Evolutionary conservation across 2,329 filamentous ascomycete genomes (phyloP).

Genomic region (Aspergillus caelatus): DNA sequence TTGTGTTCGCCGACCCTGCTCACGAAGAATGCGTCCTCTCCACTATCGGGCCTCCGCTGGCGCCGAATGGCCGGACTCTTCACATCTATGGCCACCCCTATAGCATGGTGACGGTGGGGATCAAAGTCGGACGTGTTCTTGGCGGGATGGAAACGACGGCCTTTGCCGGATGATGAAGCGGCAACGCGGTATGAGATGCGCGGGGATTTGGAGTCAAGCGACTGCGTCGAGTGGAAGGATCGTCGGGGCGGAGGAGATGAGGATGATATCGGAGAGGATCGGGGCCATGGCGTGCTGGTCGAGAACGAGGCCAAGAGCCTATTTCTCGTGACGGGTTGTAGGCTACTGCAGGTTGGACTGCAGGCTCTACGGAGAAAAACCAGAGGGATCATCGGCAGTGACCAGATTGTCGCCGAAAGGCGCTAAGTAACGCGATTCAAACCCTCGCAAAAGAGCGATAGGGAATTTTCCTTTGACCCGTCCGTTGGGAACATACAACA

Average conservation of each 20-base stretch:
- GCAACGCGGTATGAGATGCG: slow-evolving; percentile 69
- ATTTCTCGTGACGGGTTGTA: slow-evolving; percentile 30
- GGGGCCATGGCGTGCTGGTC: slow-evolving; percentile 15
- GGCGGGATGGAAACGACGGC: slow-evolving; percentile 67
- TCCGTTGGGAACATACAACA: background rate
- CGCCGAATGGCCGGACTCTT: slow-evolving; percentile 58
- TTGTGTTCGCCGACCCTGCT: slow-evolving; percentile 70
- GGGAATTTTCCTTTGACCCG: background rate
- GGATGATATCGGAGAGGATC: slow-evolving; percentile 13
- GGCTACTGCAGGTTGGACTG: slow-evolving; percentile 37
- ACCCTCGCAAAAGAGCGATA: slow-evolving; percentile 17
- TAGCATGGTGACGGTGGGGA: slow-evolving; percentile 44
- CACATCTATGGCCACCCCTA: slow-evolving; percentile 39
- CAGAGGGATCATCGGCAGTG: slow-evolving; percentile 36
- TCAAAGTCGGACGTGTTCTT: slow-evolving; percentile 74
- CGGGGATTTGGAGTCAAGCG: slow-evolving; percentile 30
- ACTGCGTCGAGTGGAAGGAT: slow-evolving; percentile 33
- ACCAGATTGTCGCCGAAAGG: slow-evolving; percentile 24
- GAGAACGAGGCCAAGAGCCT: slow-evolving; percentile 22
- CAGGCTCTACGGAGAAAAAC: slow-evolving; percentile 34
- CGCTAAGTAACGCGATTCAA: slow-evolving; percentile 23
- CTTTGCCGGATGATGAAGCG: slow-evolving; percentile 75
- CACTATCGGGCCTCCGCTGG: slow-evolving; percentile 71
- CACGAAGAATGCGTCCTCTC: slow-evolving; percentile 96
- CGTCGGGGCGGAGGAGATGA: slow-evolving; percentile 5